Base-by-base conservation (phyloP, 169 alveolate genomes). In the Cryptosporidium baileyi region DNA sequence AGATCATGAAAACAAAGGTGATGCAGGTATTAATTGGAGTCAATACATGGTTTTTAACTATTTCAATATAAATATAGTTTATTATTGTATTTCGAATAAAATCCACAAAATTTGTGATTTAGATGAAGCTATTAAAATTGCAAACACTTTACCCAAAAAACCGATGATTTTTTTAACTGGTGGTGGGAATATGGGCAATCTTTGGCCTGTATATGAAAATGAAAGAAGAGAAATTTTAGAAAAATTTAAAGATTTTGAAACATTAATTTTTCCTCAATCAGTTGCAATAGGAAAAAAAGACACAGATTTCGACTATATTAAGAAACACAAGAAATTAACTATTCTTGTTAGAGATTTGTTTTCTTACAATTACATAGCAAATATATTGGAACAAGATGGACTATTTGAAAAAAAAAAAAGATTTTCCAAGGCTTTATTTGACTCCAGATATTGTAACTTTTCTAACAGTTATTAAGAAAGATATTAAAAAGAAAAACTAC, bases 1-100 rank as follows among this genome's bases (percentile, higher is more conserved):
- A 13, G 89, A 81, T 30, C 89, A 81, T 60, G 89, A 81, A 59
- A 81, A 81, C 19, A 81, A 81, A 51, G 89, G 89, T 1, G 89
- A 81, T 61, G 89, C 89, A 38, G 89, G 80, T 30, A 81, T 81
- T 3, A 81, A 81, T 17, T 81, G 81, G 79, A 60, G 82, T 40
- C 89, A 81, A 19, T 57, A 62, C 62, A 3, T 51, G 11, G 47
- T 74, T 40, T 34, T 59, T 32, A 45, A 74, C 1, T 19, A 32
- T 41, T 38, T 74, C 2, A 28, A 57, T 19, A 74, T 74, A 17
- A 74, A 57, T 22, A 74, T 74, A 19, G 30, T 74, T n/a, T 74
- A 74, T 6, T 74, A 74, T 74, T 74, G 85, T 36, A 74, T 67
- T 57, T 74, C 85, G 13, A 74, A 74, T 22, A 26, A 59, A 17